Conservation (phyloP, 208 protist genomes). For the Hexamita inflata region DNA sequence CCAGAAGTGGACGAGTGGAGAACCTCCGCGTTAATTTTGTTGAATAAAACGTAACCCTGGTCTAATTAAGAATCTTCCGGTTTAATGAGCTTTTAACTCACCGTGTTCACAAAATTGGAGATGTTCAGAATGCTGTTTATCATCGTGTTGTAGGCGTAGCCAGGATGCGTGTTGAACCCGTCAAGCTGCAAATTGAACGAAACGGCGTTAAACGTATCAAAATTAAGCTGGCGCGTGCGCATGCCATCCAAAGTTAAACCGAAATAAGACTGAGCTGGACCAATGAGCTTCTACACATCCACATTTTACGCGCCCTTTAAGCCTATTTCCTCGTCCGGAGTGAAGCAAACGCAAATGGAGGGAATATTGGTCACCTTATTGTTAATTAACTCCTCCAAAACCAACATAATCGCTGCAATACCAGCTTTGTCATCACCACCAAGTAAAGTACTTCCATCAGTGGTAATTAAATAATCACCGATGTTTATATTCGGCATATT, state of each 20-base stretch:
- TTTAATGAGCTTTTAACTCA: not conserved
- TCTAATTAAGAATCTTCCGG: not conserved
- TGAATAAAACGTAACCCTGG: not conserved
- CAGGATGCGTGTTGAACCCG: not conserved
- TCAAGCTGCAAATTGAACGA: not conserved
- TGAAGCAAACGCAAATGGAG: not conserved
- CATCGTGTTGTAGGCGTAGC: not conserved
- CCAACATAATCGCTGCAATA: not conserved
- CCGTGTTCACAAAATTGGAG: not conserved
- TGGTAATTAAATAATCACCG: not conserved
- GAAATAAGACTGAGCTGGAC: too few species aligned
- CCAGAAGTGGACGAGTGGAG: not conserved
- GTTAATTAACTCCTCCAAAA: not conserved
- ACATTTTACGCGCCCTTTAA: not conserved
- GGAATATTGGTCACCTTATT: not conserved
- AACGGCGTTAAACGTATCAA: too few species aligned
- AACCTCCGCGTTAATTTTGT: not conserved
- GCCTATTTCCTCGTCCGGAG: not conserved
- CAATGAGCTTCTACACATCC: too few species aligned
- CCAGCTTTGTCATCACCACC: not conserved
- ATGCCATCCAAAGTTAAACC: too few species aligned
- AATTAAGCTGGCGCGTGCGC: too few species aligned
- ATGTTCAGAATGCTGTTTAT: not conserved
- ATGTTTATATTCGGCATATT: not conserved
- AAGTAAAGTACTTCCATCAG: not conserved